Evolutionary conservation across 108 stramenopile genomes (phyloP).

Genomic region (Chaetoceros tenuissimus): DNA sequence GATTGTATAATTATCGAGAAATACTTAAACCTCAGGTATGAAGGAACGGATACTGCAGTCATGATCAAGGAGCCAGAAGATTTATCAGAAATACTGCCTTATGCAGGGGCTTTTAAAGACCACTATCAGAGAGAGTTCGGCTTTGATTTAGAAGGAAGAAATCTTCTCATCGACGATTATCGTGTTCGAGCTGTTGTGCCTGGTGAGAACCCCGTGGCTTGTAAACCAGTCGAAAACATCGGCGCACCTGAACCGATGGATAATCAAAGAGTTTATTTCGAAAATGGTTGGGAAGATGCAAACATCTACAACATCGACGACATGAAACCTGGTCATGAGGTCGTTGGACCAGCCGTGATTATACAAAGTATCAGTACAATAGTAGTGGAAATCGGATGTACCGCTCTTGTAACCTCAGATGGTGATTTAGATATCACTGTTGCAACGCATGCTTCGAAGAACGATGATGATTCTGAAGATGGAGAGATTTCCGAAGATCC

Average conservation of each 20-base stretch:
- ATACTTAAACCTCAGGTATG: slow-evolving; percentile 87
- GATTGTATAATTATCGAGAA: slow-evolving; percentile 55
- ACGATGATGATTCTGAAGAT: slow-evolving; percentile 1
- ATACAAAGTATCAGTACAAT: slow-evolving; percentile 92
- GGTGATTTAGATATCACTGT: slow-evolving; percentile 91
- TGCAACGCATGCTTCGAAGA: slow-evolving; percentile 14
- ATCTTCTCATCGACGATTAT: slow-evolving; percentile 91
- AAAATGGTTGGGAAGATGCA: slow-evolving; percentile 83
- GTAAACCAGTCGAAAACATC: slow-evolving; percentile 11
- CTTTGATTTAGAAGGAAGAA: slow-evolving; percentile 78
- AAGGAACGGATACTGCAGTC: slow-evolving; percentile 94
- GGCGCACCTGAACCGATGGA: slow-evolving; percentile 46
- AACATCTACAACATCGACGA: slow-evolving; percentile 84
- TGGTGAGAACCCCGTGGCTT: slow-evolving; percentile 34
- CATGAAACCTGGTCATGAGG: slow-evolving; percentile 61
- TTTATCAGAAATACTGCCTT: slow-evolving; percentile 25
- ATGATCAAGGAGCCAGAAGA: slow-evolving; percentile 52
- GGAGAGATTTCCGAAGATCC: slow-evolving; percentile 70
- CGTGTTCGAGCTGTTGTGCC: slow-evolving; percentile 89
- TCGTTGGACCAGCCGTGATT: slow-evolving; percentile 90
- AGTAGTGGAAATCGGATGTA: slow-evolving; percentile 88
- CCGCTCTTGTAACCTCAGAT: slow-evolving; percentile 73
- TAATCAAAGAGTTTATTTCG: slow-evolving; percentile 81
- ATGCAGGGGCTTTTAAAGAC: slow-evolving; percentile 50
- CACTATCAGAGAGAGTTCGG: slow-evolving; percentile 91